Evolutionary conservation across 2,329 filamentous ascomycete species (phyloP).

Genomic region (Colletotrichum spinosum): DNA sequence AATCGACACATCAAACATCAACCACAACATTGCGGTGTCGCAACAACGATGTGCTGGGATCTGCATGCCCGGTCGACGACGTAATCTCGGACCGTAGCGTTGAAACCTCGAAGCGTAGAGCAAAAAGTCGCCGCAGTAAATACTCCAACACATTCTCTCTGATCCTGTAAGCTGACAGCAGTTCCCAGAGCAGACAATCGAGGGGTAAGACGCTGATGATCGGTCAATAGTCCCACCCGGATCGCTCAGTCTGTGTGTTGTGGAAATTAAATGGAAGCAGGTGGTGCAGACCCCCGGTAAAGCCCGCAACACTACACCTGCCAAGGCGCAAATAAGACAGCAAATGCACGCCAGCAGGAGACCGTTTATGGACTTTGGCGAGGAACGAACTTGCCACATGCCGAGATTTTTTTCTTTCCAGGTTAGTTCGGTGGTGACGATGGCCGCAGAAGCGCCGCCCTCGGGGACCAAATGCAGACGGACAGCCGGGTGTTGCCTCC

Average conservation of each 20-base stretch:
- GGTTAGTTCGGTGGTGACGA: too few relatives aligned
- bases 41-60: background rate
- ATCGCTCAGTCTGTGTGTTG: constrained; percentile 13
- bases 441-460: background rate
- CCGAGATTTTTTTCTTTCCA: too few relatives aligned
- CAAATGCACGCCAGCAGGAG: too few relatives aligned
- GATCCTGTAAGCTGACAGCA: background rate
- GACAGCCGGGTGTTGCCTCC: constrained; percentile 2
- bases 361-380: too few relatives aligned
- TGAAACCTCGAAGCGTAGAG: constrained; percentile 3
- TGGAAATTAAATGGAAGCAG: constrained; percentile 31
- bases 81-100: background rate
- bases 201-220: constrained; percentile 19
- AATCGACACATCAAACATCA: background rate
- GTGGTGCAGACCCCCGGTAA: constrained; percentile 20
- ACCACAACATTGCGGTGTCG: background rate
- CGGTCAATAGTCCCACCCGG: constrained; percentile 19
- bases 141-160: background rate
- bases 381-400: too few relatives aligned
- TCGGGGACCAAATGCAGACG: background rate
- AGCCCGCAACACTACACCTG: constrained; percentile 1
- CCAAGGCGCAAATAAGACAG: background rate
- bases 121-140: constrained; percentile 12
- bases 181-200: background rate
- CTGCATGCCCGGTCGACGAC: constrained; percentile 10